These are phyloP conservation scores for Fusarium sp. DNA, from an alignment of 2,329 filamentous ascomycete genomes.

Conservation along the genomic window DNA sequence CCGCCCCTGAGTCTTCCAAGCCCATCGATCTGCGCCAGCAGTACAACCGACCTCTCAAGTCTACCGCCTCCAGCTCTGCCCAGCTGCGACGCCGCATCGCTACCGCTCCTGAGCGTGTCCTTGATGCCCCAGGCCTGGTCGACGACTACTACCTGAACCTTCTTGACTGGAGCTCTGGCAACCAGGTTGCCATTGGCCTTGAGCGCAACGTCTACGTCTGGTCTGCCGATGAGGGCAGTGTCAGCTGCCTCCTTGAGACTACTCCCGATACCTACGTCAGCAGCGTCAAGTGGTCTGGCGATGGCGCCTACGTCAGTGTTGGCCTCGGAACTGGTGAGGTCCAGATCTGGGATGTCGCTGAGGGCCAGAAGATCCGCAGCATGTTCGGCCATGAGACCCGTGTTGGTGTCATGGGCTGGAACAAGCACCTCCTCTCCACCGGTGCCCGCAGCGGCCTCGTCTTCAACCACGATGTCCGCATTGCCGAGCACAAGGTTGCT, in stretches of 20 bases:
- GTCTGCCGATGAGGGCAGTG: slow-evolving; percentile 93
- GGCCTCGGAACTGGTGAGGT: slow-evolving; percentile 96
- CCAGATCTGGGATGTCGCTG: slow-evolving; percentile 99
- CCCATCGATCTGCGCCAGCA: slow-evolving; percentile 97
- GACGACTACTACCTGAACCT: slow-evolving; percentile 99
- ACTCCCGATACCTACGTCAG: slow-evolving; percentile 93
- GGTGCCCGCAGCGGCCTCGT: slow-evolving; percentile 94
- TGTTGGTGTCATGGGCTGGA: slow-evolving; percentile 99
- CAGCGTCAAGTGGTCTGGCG: slow-evolving; percentile 98
- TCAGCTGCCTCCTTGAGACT: slow-evolving; percentile 90
- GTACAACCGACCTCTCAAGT: slow-evolving; percentile 96
- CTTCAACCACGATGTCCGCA: slow-evolving; percentile 98
- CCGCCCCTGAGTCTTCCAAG: slow-evolving; percentile 97
- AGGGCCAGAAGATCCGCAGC: slow-evolving; percentile 94
- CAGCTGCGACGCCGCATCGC: slow-evolving; percentile 93
- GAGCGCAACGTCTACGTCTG: slow-evolving; percentile 98
- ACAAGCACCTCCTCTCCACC: slow-evolving; percentile 96
- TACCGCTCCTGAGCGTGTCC: slow-evolving; percentile 93
- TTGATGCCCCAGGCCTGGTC: slow-evolving; percentile 94
- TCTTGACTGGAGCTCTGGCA: slow-evolving; percentile 96
- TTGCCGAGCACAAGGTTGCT: slow-evolving; percentile 97
- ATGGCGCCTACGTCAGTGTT: slow-evolving; percentile 95
- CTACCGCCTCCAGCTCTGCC: slow-evolving; percentile 77
- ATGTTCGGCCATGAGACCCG: slow-evolving; percentile 98
- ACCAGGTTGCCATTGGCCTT: slow-evolving; percentile 97